phyloP scores from a whole-genome alignment of 164 flowering plant species.

The Buxus sempervirens region DNA sequence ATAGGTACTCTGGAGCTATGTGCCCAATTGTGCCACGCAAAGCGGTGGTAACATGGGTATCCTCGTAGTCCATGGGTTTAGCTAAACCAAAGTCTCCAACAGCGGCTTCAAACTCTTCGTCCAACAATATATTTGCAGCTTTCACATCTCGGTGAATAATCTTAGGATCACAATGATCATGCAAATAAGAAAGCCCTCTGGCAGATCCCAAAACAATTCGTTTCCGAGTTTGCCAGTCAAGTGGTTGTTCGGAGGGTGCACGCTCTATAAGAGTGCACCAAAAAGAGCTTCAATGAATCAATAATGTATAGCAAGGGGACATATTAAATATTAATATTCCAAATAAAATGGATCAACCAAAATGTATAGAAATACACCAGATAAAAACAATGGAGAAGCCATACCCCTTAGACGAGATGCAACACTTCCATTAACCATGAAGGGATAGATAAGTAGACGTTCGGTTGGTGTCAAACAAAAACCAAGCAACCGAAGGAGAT shows the following conservation, averaged over 20 bases:
- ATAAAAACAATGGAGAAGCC: not conserved
- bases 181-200: slow-evolving; percentile 87
- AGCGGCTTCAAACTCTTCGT: slow-evolving; percentile 95
- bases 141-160: slow-evolving; percentile 96
- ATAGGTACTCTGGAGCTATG: slow-evolving; percentile 91
- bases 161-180: slow-evolving; percentile 96
- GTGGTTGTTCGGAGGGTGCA: slow-evolving; percentile 58
- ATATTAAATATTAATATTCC: too few species aligned
- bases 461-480: slow-evolving; percentile 49
- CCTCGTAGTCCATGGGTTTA: slow-evolving; percentile 93
- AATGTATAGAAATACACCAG: too few species aligned
- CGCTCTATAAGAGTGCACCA: slow-evolving; percentile 52
- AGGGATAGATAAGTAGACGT: slow-evolving; percentile 44
- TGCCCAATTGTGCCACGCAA: slow-evolving; percentile 96
- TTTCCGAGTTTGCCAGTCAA: slow-evolving; percentile 83
- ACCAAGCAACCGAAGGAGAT: slow-evolving; percentile 36
- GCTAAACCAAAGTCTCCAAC: slow-evolving; percentile 97
- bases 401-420: slow-evolving; percentile 44
- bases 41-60: slow-evolving; percentile 94
- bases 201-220: slow-evolving; percentile 86
- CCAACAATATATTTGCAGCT: slow-evolving; percentile 91
- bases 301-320: too few species aligned
- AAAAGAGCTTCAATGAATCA: not conserved
- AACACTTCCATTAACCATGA: slow-evolving; percentile 47
- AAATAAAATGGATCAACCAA: too few species aligned